A percentile compares a stretch with the other conserved stretches of the same genome.
Evolutionary conservation across 2,329 filamentous ascomycete species (phyloP).

Genomic region (Fusarium nematophilum): DNA sequence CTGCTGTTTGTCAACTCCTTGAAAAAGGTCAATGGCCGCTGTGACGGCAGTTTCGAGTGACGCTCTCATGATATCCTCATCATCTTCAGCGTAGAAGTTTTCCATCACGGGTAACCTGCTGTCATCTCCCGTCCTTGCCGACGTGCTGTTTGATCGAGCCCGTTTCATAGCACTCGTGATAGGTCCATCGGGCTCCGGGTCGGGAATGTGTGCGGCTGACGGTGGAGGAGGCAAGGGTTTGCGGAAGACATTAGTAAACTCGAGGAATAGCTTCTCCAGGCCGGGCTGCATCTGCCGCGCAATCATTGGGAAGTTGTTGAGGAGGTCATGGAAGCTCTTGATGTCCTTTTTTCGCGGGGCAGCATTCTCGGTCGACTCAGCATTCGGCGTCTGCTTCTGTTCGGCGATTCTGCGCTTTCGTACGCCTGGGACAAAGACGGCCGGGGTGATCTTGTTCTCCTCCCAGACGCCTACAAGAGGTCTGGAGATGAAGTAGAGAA

Average conservation of each 20-base stretch:
- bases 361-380: constrained; percentile 56
- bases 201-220: constrained; percentile 68
- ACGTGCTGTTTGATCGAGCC: constrained; percentile 64
- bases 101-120: constrained; percentile 64
- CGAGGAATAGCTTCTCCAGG: constrained; percentile 87
- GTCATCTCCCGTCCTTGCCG: constrained; percentile 47
- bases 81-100: constrained; percentile 83
- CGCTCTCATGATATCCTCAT: constrained; percentile 89
- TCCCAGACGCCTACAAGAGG: constrained; percentile 89
- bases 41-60: constrained; percentile 93
- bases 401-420: constrained; percentile 53
- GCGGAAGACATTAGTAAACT: constrained; percentile 88
- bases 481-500: constrained; percentile 94
- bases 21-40: constrained; percentile 93
- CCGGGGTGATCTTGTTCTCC: constrained; percentile 76
- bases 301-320: constrained; percentile 95
- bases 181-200: constrained; percentile 68
- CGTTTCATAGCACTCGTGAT: constrained; percentile 66
- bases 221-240: constrained; percentile 84
- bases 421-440: constrained; percentile 64
- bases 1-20: constrained; percentile 95
- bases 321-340: constrained; percentile 87
- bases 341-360: constrained; percentile 83
- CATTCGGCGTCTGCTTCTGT: constrained; percentile 49
- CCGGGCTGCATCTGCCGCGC: constrained; percentile 95